These are phyloP conservation scores for Candida coquimbonensis DNA, from an alignment of 805 yeast species.

Conservation along the genomic window DNA sequence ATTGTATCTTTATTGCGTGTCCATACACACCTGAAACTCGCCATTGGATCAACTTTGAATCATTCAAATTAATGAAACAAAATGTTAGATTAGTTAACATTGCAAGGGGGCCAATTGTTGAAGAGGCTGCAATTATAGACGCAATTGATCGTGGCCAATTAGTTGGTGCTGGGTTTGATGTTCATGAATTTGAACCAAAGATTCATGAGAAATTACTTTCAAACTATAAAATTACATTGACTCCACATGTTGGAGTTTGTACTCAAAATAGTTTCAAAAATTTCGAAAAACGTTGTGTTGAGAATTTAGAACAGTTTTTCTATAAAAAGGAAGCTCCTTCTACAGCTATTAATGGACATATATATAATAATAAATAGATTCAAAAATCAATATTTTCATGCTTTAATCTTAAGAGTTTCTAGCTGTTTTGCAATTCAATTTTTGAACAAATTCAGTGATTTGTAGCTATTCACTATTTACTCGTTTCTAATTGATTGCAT, in stretches of 20 bases:
- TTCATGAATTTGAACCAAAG: slow-evolving; percentile 36
- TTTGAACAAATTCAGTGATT: too few species aligned
- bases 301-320: slow-evolving; percentile 30
- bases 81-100: slow-evolving; percentile 27
- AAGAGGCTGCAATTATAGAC: slow-evolving; percentile 33
- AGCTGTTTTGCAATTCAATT: too few species aligned
- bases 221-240: slow-evolving; percentile 29
- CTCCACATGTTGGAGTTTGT: slow-evolving; percentile 34
- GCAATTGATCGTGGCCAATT: slow-evolving; percentile 34
- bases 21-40: slow-evolving; percentile 32
- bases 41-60: slow-evolving; percentile 29
- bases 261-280: slow-evolving; percentile 30
- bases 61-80: slow-evolving; percentile 23
- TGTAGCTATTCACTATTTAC: too few species aligned
- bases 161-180: slow-evolving; percentile 38
- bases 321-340: slow-evolving; percentile 27
- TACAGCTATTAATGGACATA: slow-evolving; percentile 23
- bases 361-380: background rate
- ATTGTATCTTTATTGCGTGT: slow-evolving; percentile 31
- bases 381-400: too few species aligned
- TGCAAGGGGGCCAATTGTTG: slow-evolving; percentile 36
- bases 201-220: slow-evolving; percentile 26
- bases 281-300: slow-evolving; percentile 32
- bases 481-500: too few species aligned
- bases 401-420: too few species aligned